Base-by-base conservation (phyloP, 176 grass and related monocot genomes). In the Areca catechu region DNA sequence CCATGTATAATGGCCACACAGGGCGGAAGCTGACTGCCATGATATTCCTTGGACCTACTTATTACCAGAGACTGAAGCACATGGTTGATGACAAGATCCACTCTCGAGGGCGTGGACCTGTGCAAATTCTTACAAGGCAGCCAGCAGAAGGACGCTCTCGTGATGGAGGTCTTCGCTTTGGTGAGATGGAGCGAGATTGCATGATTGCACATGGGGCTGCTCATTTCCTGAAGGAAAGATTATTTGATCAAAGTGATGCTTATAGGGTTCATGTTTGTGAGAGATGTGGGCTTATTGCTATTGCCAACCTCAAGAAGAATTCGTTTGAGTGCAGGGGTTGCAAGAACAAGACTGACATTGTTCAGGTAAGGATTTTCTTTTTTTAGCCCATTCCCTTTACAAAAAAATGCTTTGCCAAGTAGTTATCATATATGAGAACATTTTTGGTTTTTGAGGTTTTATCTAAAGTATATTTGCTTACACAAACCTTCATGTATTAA, bases 51-150 rank as follows among this genome's bases (percentile, higher is more conserved):
- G 94, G 94, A 20, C 88, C 88, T 18, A 98, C 94, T 1, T 98
- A 98, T 74, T 98, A 98, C 66, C 94, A 98, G 60, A 81, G 94
- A 52, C 64, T 98, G 60, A 98, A 98, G 73, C 94, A 93, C 52
- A 93, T 98, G 88, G 94, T 93, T 22, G 94, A 93, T 61, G 88
- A 98, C 52, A 98, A 98, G 53, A 98, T 98, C 59, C 94, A 98
- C 65, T 98, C 94, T 0, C 82, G 88, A 82, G 84, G 94, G 5
- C 83, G 88, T 64, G 94, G 94, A 51, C 87, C 94, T 73, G 93
- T 92, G 49, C 93, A 98, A 73, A 98, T 98, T 69, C 79, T 93
- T 3, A 98, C 94, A 37, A 83, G 94, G 4, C 94, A 93, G 62
- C 94, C 94, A 10, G 88, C 88, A 66, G 94, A 92, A 65, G 84